Evolutionary conservation across 176 grass and related monocot species (phyloP), one percentile per base, ranked within the genome.

Genomic region (Eleusine indica): DNA sequence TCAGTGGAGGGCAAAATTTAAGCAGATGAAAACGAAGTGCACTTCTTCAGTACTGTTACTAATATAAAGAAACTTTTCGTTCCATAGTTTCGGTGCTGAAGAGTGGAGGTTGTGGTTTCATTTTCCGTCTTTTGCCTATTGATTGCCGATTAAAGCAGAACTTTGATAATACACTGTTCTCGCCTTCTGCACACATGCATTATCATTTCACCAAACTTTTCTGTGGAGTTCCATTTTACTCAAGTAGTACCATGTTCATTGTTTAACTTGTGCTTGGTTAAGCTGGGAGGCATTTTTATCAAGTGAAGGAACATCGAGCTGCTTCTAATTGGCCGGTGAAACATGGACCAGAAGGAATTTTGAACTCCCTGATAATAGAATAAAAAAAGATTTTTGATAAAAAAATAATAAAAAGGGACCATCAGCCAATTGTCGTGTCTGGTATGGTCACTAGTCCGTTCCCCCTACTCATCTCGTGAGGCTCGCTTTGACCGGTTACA

Each of bases 1-100:
- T 25, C 19, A 17, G 75, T 67, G 68, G 61, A 29, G 21, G 60
- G 74, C 66, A 54, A 66, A 47, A 73, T 44, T 70, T 21, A 65
- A 19, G 67, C 3, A 19, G 54, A 17, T 37, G 86, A 64, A 83
- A 78, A 54, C 3, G 61, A 67, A 32, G n/a, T 40, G 51, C 60
- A 54, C 61, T 86, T 85, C 25, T 61, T 71, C 30, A 4, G 51
- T 15, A 70, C 17, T 47, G 10, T 16, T 25, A 19, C 52, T 56
- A 18, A 4, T 6, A 22, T 9, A 15, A n/a, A 29, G 22, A 3
- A 79, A 16, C 49, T 52, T 52, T 16, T 3, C 2, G 1, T 52
- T 52, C 49, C 13, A 52, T 52, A 51, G 15, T 4, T 52, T 52
- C 49, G 11, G 49, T 52, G 11, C 44, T 11, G 9, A 58, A 17